These are phyloP conservation scores for Hanseniaspora hatyaiensis DNA, from an alignment of 805 yeast species.

Conservation along the genomic window DNA sequence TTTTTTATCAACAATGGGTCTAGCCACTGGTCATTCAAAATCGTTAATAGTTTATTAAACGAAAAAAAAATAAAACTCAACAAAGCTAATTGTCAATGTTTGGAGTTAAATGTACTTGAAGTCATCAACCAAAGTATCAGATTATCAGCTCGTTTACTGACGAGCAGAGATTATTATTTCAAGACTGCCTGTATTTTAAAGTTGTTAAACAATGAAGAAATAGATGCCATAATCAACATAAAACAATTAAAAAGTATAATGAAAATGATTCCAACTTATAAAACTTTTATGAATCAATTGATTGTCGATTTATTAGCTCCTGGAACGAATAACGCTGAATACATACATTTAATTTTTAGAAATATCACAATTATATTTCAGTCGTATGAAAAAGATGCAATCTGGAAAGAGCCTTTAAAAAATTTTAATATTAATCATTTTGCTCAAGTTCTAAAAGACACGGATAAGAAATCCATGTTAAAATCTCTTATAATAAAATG, in stretches of 20 bases:
- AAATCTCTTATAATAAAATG: constrained; percentile 1
- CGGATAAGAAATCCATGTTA: constrained; percentile 22
- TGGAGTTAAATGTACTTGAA: background rate
- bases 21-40: constrained; percentile 1
- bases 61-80: background rate
- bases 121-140: background rate
- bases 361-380: constrained; percentile 38
- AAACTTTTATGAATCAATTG: constrained; percentile 7
- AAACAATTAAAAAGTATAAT: constrained; percentile 26
- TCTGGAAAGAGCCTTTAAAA: constrained; percentile 42
- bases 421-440: constrained; percentile 47
- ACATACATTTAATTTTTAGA: constrained; percentile 43
- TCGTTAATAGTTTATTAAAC: background rate
- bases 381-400: constrained; percentile 31
- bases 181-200: constrained; percentile 26
- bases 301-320: background rate
- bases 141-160: background rate
- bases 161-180: constrained; percentile 22
- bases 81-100: background rate
- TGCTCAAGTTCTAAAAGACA: constrained; percentile 39
- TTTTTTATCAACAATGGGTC: background rate
- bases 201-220: constrained; percentile 23
- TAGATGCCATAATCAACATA: constrained; percentile 26
- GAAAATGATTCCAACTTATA: constrained; percentile 19
- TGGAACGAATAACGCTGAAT: constrained; percentile 24